phyloP scores from a whole-genome alignment of 208 protist genomes.

The Plasmodiophora brassicae region DNA sequence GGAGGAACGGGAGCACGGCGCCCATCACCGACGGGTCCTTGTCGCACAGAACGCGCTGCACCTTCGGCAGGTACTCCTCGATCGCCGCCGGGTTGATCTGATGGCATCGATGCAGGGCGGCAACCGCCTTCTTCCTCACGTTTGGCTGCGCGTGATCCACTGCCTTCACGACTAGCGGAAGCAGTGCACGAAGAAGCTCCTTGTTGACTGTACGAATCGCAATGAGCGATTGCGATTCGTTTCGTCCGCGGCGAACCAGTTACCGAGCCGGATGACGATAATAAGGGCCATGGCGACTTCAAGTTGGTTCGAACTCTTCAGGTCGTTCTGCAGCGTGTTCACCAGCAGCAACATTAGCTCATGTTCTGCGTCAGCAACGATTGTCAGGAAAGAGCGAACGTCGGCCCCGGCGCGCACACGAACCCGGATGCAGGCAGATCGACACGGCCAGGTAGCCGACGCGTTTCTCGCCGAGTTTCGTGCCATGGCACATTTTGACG shows the following conservation, averaged over 20 bases:
- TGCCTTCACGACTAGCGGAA: conserved; percentile 36
- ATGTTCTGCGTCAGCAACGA: neutral
- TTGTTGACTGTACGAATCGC: neutral
- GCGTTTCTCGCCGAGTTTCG: conserved; percentile 51
- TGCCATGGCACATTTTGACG: conserved; percentile 78
- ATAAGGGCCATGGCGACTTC: conserved; percentile 77
- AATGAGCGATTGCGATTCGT: conserved; percentile 73
- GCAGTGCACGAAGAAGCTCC: neutral
- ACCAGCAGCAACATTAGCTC: conserved; percentile 86
- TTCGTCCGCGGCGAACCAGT: conserved; percentile 74
- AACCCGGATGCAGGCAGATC: conserved; percentile 71
- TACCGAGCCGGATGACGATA: conserved; percentile 73
- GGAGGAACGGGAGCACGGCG: conserved; percentile 73
- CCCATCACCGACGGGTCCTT: conserved; percentile 88
- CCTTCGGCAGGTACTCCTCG: conserved; percentile 51
- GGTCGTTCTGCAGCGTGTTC: conserved; percentile 81
- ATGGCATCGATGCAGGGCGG: conserved; percentile 77
- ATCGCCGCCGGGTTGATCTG: conserved; percentile 41
- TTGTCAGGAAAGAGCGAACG: neutral
- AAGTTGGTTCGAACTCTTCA: conserved; percentile 77
- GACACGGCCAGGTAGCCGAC: conserved; percentile 80
- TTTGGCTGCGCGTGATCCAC: conserved; percentile 39
- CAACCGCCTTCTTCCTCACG: conserved; percentile 84
- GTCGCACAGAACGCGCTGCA: conserved; percentile 79
- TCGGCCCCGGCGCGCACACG: conserved; percentile 52